Evolutionary conservation across 371 early-diverging fungal species (phyloP).

Genomic region (Umbelopsis sp.): DNA sequence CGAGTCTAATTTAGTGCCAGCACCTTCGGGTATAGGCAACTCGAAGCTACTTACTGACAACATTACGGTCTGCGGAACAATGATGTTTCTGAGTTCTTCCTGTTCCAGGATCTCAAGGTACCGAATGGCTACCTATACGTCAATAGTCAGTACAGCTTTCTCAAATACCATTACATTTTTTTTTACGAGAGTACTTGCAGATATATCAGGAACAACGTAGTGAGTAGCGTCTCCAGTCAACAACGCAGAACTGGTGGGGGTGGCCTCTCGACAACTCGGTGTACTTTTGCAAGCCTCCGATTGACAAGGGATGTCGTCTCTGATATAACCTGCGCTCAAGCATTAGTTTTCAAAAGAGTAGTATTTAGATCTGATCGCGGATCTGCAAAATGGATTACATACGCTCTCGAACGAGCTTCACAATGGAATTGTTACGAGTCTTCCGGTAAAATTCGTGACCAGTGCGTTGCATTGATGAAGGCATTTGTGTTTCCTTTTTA

Average conservation of each 20-base stretch:
- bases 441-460: constrained; percentile 55
- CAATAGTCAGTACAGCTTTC: not conserved
- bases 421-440: constrained; percentile 58
- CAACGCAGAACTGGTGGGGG: constrained; percentile 39
- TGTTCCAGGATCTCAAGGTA: constrained; percentile 63
- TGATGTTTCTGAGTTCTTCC: constrained; percentile 61
- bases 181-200: constrained; percentile 40
- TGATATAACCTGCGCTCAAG: constrained; percentile 54
- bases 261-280: constrained; percentile 34
- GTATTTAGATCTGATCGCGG: not conserved
- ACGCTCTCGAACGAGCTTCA: constrained; percentile 67
- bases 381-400: constrained; percentile 18
- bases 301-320: constrained; percentile 68
- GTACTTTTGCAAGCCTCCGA: constrained; percentile 43
- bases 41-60: constrained; percentile 47
- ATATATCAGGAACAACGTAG: constrained; percentile 56
- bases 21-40: not conserved
- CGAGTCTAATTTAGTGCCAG: not conserved
- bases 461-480: constrained; percentile 15
- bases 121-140: constrained; percentile 55
- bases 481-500: not conserved
- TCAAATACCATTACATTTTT: not conserved
- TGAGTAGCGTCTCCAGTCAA: constrained; percentile 49
- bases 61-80: constrained; percentile 70
- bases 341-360: not conserved